Percentiles rank a stretch among this genome's conserved stretches.
Evolutionary conservation across 495 filamentous ascomycete species (phyloP).

Genomic region (Geoglossum glabrum): DNA sequence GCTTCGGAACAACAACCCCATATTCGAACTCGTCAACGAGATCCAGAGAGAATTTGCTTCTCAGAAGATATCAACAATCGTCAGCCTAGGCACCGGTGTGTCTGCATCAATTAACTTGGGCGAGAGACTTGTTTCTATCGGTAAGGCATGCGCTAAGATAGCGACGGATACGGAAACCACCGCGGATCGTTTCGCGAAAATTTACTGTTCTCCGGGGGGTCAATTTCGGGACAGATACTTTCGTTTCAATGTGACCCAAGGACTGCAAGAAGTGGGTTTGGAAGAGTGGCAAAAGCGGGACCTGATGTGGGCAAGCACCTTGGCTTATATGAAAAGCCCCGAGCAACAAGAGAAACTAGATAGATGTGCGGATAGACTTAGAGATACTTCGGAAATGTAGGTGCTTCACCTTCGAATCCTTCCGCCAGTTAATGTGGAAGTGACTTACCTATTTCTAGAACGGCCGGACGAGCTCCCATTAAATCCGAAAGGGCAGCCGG

Average conservation of each 20-base stretch:
- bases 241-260: conserved; percentile 27
- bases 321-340: too few species aligned
- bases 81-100: neutral
- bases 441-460: too few species aligned
- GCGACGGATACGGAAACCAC: conserved; percentile 19
- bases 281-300: conserved; percentile 14
- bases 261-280: conserved; percentile 22
- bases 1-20: neutral
- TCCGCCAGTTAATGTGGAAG: too few species aligned
- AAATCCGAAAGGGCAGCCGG: too few species aligned
- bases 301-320: too few species aligned
- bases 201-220: neutral
- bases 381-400: too few species aligned
- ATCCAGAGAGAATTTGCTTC: neutral
- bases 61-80: neutral
- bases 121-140: neutral
- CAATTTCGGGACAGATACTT: conserved; percentile 17
- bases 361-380: too few species aligned
- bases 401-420: too few species aligned
- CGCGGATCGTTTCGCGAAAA: conserved; percentile 13
- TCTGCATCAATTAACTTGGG: neutral
- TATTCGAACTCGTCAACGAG: neutral
- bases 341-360: too few species aligned
- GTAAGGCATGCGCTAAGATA: conserved; percentile 11
- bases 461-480: too few species aligned